These are phyloP conservation scores for Talaromyces sp. DNA, from an alignment of 2,329 filamentous ascomycete genomes.

Conservation along the genomic window DNA sequence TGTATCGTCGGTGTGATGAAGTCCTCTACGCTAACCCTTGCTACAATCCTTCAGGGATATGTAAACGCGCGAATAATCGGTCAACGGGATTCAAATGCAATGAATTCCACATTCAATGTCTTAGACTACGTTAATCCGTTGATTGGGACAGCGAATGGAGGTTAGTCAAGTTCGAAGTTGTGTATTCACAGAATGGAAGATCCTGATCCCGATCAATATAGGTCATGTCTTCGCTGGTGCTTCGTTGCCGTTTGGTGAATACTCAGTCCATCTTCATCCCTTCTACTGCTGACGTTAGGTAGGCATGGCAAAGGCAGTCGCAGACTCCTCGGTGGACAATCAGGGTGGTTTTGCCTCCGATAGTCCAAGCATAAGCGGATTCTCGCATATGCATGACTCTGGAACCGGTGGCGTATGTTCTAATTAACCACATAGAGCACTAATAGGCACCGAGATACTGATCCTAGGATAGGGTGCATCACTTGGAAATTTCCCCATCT, in stretches of 20 bases:
- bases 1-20: not conserved
- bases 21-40: not conserved
- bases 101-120: slow-evolving; percentile 25
- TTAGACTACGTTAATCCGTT: slow-evolving; percentile 47
- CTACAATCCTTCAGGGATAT: not conserved
- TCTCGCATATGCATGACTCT: slow-evolving; percentile 50
- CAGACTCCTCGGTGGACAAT: slow-evolving; percentile 50
- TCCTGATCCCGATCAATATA: slow-evolving; percentile 8
- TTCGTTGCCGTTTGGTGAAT: slow-evolving; percentile 48
- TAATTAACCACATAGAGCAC: not conserved
- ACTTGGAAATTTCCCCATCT: slow-evolving; percentile 68
- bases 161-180: slow-evolving; percentile 17
- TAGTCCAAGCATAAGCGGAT: slow-evolving; percentile 47
- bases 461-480: slow-evolving; percentile 47
- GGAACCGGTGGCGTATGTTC: slow-evolving; percentile 45
- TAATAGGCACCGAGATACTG: not conserved
- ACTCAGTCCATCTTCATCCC: not conserved
- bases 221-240: slow-evolving; percentile 57
- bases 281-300: not conserved
- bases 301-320: slow-evolving; percentile 54
- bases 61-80: not conserved
- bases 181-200: not conserved
- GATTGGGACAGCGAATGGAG: slow-evolving; percentile 52
- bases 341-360: slow-evolving; percentile 55
- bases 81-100: not conserved